These are phyloP conservation scores for Schrenkiella parvula DNA, from an alignment of 345 rosid genomes.

Conservation along the genomic window DNA sequence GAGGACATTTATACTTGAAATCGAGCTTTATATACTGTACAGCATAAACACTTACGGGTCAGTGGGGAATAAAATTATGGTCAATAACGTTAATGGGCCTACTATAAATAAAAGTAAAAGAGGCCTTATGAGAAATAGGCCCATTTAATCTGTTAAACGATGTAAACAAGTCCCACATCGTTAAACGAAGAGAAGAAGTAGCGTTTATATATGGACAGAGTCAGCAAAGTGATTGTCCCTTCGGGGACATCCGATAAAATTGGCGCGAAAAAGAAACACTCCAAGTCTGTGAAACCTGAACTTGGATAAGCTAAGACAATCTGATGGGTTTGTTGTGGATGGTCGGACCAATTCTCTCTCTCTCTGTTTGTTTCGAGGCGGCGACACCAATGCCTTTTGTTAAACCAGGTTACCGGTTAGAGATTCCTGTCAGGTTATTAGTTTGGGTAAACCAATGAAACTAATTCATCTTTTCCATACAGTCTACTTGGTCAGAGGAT, in stretches of 20 bases:
- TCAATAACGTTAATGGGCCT: not conserved
- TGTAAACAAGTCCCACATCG: not conserved
- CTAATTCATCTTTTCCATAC: too few species aligned
- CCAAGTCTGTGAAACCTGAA: not conserved
- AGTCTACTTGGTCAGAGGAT: too few species aligned
- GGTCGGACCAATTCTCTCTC: not conserved
- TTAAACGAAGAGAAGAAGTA: not conserved
- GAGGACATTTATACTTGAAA: not conserved
- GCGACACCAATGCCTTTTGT: not conserved
- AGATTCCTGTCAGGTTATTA: not conserved
- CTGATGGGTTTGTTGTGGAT: not conserved
- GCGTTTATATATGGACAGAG: not conserved
- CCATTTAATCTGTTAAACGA: not conserved
- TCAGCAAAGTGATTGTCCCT: not conserved
- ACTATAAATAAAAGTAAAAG: not conserved
- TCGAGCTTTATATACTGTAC: not conserved
- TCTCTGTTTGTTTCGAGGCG: not conserved
- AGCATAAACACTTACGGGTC: not conserved
- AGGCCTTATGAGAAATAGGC: not conserved
- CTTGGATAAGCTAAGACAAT: not conserved
- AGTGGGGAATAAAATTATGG: not conserved
- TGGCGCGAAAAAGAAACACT: constrained; percentile 26
- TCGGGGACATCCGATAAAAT: constrained; percentile 27
- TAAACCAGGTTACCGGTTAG: not conserved
- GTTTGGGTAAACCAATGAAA: not conserved